Evolutionary conservation across 164 flowering plant genomes (phyloP), one percentile per base, ranked within the genome.

Genomic region (Aristolochia fimbriata): DNA sequence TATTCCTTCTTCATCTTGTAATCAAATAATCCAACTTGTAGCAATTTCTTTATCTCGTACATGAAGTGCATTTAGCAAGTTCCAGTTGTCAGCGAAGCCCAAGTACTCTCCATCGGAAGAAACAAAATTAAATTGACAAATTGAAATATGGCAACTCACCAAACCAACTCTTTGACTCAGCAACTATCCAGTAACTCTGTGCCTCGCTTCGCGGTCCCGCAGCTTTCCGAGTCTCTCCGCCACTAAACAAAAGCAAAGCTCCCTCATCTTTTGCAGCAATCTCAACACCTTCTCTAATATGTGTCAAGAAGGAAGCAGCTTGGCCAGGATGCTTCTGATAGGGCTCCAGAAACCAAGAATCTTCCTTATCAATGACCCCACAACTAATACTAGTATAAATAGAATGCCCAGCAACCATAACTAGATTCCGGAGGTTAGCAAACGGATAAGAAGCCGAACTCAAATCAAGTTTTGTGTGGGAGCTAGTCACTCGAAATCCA

Each of bases 121-220:
- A 13, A 64, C 21, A 8, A 27, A 58, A 49, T 49, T 49, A 20
- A 4, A 49, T 17, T 17, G 16, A 15, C 3, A 49, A 10, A 54
- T 2, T 25, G 11, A 55, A 41, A 55, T 13, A 24, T 3, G 10
- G 62, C 1, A 68, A 81, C 96, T 84, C 73, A 93, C 99, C 97
- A 72, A 93, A 93, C 99, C 99, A 93, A 64, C 77, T 81, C 76
- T 80, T 76, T 3, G 90, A 83, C 62, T 93, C 99, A 51, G 99
- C 92, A 64, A 86, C 99, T 59, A 71, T 67, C 99, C 99, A 93
- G 65, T 93, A 93, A 77, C 99, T 93, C 82, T 93, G 97, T 2
- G 99, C 99, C 76, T 93, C 99, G 55, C 99, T 93, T 23, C 97
- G 78, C 23, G 99, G 99, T 47, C 99, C 99, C 15, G 97, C 97